Conservation (phyloP, 2,329 filamentous ascomycete species). For the Fusarium neocosmosporiellum region DNA sequence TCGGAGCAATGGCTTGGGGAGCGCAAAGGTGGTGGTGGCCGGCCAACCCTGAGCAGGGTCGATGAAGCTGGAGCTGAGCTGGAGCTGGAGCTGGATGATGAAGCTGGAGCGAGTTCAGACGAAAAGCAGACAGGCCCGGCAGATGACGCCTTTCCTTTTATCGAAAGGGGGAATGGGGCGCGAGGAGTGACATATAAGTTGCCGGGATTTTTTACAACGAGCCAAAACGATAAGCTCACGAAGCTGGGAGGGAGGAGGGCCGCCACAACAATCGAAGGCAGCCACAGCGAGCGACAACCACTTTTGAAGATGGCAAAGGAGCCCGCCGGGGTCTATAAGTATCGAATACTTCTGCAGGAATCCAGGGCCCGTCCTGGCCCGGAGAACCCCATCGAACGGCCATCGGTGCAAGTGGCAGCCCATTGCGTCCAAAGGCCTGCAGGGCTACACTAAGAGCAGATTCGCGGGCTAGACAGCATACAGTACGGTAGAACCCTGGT, state of each 20-base stretch:
- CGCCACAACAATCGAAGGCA: slow-evolving; percentile 31
- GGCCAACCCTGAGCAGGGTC: slow-evolving; percentile 15
- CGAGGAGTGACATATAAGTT: slow-evolving; percentile 32
- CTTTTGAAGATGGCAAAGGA: slow-evolving; percentile 32
- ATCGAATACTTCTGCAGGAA: slow-evolving; percentile 38
- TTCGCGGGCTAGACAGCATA: slow-evolving; percentile 20
- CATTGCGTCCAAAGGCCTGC: slow-evolving; percentile 24
- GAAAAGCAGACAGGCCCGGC: slow-evolving; percentile 22
- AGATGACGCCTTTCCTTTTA: slow-evolving; percentile 41
- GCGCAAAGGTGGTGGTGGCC: slow-evolving; percentile 11
- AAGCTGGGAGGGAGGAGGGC: slow-evolving; percentile 16
- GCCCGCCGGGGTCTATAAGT: slow-evolving; percentile 37
- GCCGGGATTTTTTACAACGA: slow-evolving; percentile 30
- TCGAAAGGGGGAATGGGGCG: slow-evolving; percentile 36
- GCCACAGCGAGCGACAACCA: slow-evolving; percentile 31
- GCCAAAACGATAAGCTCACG: slow-evolving; percentile 28
- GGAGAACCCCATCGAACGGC: slow-evolving; percentile 36
- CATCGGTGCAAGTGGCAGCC: slow-evolving; percentile 30
- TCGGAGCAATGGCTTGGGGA: slow-evolving; percentile 16
- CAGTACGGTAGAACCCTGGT: slow-evolving; percentile 9
- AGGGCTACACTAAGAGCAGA: slow-evolving; percentile 37
- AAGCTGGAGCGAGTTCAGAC: slow-evolving; percentile 29
- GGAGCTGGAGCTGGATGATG: slow-evolving; percentile 20
- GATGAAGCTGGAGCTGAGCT: slow-evolving; percentile 14
- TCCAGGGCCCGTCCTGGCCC: slow-evolving; percentile 19